Conservation (phyloP, 2,329 filamentous ascomycete genomes). For the Trichothecium roseum region DNA sequence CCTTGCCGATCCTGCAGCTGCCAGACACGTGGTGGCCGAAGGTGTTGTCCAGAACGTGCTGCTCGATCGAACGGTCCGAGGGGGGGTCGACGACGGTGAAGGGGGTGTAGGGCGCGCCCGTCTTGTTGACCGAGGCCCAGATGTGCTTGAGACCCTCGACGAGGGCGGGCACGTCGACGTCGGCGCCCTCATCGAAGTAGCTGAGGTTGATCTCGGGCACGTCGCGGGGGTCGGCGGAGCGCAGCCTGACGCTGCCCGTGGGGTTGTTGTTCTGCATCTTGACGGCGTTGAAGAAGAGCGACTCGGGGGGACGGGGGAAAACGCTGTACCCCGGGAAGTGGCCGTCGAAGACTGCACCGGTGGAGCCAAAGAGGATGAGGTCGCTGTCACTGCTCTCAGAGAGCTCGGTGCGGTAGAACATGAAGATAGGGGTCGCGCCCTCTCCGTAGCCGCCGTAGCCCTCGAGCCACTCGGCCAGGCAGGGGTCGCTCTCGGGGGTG, state of each 20-base stretch:
- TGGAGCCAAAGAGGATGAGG: constrained; percentile 26
- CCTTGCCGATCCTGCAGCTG: constrained; percentile 36
- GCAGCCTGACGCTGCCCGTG: constrained; percentile 48
- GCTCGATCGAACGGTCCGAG: background rate
- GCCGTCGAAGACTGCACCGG: constrained; percentile 26
- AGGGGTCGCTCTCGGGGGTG: constrained; percentile 1
- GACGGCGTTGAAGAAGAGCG: constrained; percentile 33
- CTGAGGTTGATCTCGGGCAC: constrained; percentile 50
- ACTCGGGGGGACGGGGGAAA: constrained; percentile 21
- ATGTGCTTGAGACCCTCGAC: constrained; percentile 1
- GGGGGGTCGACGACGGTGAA: constrained; percentile 18
- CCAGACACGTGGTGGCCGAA: background rate
- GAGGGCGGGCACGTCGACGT: background rate
- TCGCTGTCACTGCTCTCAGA: constrained; percentile 10
- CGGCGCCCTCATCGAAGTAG: constrained; percentile 5
- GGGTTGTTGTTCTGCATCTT: constrained; percentile 52
- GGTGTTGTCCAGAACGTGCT: background rate
- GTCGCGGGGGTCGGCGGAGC: constrained; percentile 49
- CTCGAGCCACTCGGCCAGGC: background rate
- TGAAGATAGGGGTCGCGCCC: background rate
- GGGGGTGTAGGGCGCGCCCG: constrained; percentile 15
- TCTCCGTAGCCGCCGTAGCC: constrained; percentile 1
- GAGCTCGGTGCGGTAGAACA: background rate
- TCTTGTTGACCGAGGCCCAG: background rate
- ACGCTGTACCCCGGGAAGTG: constrained; percentile 26